Percentiles rank a stretch among this genome's conserved stretches.
These are phyloP conservation scores for Ascocoryne sarcoides DNA, from an alignment of 2,329 filamentous ascomycete genomes.

Conservation along the genomic window DNA sequence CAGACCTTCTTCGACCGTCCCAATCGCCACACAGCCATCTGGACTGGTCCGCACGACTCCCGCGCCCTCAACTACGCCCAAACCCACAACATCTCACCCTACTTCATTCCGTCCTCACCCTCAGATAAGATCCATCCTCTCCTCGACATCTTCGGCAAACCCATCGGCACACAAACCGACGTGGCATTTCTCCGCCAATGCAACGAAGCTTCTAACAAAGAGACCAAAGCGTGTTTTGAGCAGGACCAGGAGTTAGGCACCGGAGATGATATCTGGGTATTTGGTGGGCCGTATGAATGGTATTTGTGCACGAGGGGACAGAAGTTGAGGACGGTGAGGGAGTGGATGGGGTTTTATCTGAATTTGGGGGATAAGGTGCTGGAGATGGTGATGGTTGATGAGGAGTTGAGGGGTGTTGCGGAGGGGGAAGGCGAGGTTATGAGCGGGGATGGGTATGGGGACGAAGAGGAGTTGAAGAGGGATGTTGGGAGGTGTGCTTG, in stretches of 20 bases:
- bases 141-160: neutral
- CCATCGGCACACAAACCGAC: neutral
- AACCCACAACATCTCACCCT: neutral
- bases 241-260: neutral
- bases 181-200: neutral
- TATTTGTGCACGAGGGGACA: neutral
- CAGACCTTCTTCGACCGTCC: neutral
- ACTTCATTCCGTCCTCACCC: too few species aligned
- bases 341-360: neutral
- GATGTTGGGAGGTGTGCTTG: neutral
- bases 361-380: too few species aligned
- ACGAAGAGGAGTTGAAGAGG: neutral
- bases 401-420: too few species aligned
- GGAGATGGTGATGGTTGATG: too few species aligned
- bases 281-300: neutral
- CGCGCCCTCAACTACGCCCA: neutral
- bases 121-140: neutral
- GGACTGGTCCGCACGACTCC: neutral
- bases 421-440: neutral
- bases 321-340: neutral
- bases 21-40: neutral
- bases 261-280: neutral
- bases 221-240: neutral
- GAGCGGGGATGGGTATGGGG: neutral
- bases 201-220: neutral